These are phyloP conservation scores for Castanea mollissima DNA, from an alignment of 306 rosid species.

Conservation along the genomic window DNA sequence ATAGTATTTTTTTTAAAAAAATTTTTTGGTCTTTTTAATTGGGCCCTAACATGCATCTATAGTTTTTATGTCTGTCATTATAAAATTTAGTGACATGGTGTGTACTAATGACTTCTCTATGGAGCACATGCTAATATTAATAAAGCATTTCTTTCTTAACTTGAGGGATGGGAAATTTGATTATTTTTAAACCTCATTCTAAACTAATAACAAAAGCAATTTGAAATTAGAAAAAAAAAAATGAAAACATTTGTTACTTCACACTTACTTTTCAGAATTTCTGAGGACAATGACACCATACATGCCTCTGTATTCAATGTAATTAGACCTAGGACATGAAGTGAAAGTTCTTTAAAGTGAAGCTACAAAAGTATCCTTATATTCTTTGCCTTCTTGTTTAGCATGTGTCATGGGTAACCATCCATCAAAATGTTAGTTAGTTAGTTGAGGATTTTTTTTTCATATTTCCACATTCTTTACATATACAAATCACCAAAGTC, in stretches of 20 bases:
- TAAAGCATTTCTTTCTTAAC: conserved; percentile 13
- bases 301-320: conserved; percentile 43
- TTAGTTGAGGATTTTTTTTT: neutral
- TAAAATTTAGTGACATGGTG: conserved; percentile 13
- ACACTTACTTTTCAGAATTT: conserved; percentile 8
- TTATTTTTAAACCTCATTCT: neutral
- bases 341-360: conserved; percentile 26
- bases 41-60: conserved; percentile 28
- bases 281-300: conserved; percentile 37
- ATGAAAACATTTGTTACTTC: neutral
- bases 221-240: neutral
- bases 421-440: conserved; percentile 17
- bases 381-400: conserved; percentile 32
- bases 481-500: too few relatives aligned
- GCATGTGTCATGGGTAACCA: conserved; percentile 34
- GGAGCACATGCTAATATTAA: neutral
- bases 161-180: conserved; percentile 41
- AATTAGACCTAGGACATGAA: conserved; percentile 38
- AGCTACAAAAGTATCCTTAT: conserved; percentile 37
- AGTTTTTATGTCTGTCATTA: conserved; percentile 35
- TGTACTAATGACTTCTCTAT: neutral
- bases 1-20: conserved; percentile 18
- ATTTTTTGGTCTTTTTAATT: neutral
- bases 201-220: neutral
- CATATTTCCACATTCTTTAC: too few relatives aligned